Evolutionary conservation across 2,329 filamentous ascomycete species (phyloP).

Genomic region (Aspergillus phoenicis): DNA sequence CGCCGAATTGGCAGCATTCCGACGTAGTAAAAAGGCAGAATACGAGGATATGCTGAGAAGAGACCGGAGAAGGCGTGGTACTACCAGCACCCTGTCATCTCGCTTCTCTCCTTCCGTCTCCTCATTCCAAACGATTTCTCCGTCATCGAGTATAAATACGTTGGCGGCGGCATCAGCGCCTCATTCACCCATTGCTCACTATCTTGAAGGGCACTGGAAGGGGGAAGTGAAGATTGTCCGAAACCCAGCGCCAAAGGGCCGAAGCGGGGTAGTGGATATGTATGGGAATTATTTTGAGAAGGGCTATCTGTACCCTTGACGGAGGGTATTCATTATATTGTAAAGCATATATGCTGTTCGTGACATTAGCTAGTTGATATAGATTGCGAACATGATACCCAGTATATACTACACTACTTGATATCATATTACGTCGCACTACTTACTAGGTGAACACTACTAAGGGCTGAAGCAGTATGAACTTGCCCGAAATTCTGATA

Average conservation of each 20-base stretch:
- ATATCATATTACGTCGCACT: no score
- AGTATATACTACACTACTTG: background rate
- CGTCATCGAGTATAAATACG: conserved; percentile 18
- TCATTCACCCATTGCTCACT: conserved; percentile 35
- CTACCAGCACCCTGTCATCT: conserved; percentile 26
- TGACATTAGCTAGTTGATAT: background rate
- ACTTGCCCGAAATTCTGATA: no score
- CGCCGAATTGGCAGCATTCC: conserved; percentile 56
- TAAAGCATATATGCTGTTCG: background rate
- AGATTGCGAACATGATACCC: background rate
- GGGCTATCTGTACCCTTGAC: conserved; percentile 55
- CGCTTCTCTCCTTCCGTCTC: conserved; percentile 15
- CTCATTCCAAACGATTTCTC: conserved; percentile 15
- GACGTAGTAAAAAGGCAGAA: conserved; percentile 54
- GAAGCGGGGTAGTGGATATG: conserved; percentile 52
- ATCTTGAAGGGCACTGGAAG: conserved; percentile 61
- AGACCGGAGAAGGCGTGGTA: conserved; percentile 28
- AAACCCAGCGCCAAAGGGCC: conserved; percentile 41
- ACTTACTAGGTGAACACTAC: no score
- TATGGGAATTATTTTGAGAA: conserved; percentile 59
- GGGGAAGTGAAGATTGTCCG: conserved; percentile 62
- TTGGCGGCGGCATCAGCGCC: conserved; percentile 18
- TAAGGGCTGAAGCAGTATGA: no score
- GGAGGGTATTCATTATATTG: no score
- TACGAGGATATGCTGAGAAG: conserved; percentile 44